A percentile compares a stretch with the other conserved stretches of the same genome.
phyloP scores from a whole-genome alignment of 192 early-diverging fungal species.

The Oehlia diaphana region DNA sequence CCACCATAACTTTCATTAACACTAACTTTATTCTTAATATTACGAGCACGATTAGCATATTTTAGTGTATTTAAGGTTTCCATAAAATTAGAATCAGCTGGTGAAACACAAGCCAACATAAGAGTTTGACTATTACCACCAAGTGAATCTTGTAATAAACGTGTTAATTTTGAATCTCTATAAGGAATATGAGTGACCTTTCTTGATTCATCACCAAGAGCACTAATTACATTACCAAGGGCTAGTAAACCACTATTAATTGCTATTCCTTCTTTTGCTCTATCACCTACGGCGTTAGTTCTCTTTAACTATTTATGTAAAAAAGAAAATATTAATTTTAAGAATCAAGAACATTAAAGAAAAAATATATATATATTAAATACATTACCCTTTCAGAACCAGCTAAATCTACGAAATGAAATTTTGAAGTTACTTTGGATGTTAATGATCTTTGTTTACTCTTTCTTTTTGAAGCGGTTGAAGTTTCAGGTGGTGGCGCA shows the following conservation, averaged over 20 bases:
- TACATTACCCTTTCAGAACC: conserved; percentile 78
- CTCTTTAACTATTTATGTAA: too few species aligned
- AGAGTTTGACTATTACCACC: conserved; percentile 93
- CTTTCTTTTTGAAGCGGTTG: too few species aligned
- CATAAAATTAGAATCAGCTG: conserved; percentile 77
- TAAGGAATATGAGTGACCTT: conserved; percentile 85
- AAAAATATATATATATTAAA: too few species aligned
- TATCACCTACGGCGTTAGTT: conserved; percentile 83
- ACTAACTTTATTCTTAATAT: conserved; percentile 53
- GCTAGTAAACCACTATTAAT: conserved; percentile 97
- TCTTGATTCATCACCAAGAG: conserved; percentile 78
- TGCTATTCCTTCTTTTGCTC: conserved; percentile 93
- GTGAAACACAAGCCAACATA: conserved; percentile 93
- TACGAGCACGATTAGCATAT: conserved; percentile 74
- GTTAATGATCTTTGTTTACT: conserved; percentile 19
- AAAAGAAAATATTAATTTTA: too few species aligned
- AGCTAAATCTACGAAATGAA: conserved; percentile 98
- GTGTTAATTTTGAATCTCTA: conserved; percentile 95
- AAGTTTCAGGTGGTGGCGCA: conserved; percentile 1
- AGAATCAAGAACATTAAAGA: too few species aligned
- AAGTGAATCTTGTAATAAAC: conserved; percentile 95
- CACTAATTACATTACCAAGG: conserved; percentile 96
- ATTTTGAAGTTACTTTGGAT: conserved; percentile 74
- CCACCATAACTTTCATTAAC: conserved; percentile 33
- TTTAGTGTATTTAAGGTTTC: conserved; percentile 96